Evolutionary conservation across 345 rosid genomes (phyloP), one percentile per base, ranked within the genome.

Genomic region (Hypericum perforatum): DNA sequence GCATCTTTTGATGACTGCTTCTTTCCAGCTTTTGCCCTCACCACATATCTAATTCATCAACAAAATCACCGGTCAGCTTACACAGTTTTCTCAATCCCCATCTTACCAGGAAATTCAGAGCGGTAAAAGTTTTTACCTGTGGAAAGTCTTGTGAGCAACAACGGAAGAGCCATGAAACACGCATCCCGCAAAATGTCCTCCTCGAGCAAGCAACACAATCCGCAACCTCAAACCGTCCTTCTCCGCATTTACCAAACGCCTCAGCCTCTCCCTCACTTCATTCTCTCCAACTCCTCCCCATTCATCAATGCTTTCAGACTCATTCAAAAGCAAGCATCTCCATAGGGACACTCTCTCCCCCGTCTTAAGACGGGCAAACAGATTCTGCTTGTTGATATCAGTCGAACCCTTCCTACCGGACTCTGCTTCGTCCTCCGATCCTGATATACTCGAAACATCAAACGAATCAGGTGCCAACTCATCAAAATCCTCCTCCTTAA

Each of bases 1-100:
- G 70, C 94, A 72, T 92, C 95, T 72, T 92, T 92, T 6, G 88
- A 73, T 45, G 98, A 88, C 81, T 92, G 98, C 48, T 82, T 88
- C 71, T 78, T 88, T 41, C 98, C 98, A 60, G 98, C 94, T 88
- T 80, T 92, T 58, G 96, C 97, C 78, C 98, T 80, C 60, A 92
- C 95, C 29, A 88, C 95, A 44, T 92, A 92, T 72, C 98, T 92
- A 69, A 22, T 4, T 22, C 54, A 72, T 37, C 55, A 69, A 7
- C 56, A 63, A 37, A 41, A 49, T 60, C 22, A 10, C 6, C 42
- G 32, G 46, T 59, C 53, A 57, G 13, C 29, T 41, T 54, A 56
- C 44, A 7, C 41, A 45, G 22, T 15, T 22, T 22, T 12, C 11
- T 38, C 11, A 54, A 45, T 49, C 45, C 5, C 47, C 50, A 9